Base-by-base conservation (phyloP, 768 basidiomycete genomes). In the Mycena filopes region DNA sequence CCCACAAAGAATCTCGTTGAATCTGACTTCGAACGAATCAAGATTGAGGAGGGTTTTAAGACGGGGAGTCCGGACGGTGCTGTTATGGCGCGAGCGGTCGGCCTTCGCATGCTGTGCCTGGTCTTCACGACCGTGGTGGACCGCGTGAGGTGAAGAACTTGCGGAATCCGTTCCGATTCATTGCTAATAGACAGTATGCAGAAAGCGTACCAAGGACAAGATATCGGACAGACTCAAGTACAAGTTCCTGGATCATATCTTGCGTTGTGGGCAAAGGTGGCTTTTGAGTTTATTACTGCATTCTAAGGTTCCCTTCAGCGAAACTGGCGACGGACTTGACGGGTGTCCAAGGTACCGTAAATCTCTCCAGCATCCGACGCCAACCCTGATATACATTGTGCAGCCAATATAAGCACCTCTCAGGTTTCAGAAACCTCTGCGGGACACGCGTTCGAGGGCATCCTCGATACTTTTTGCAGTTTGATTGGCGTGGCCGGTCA, bases 11-110 rank as follows among this genome's bases (percentile, higher is more conserved):
- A n/a, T n/a, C n/a, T n/a, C n/a, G n/a, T n/a, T n/a, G n/a, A n/a
- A n/a, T 11, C n/a, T 33, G 33, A 1, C 3, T 42, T 21, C 20
- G 5, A 23, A 15, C 15, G 36, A 23, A 33, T 15, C 20, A 29
- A 69, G 68, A 69, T 69, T 41, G 68, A 69, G 33, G 31, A 43
- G 9, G 68, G 68, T 11, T 58, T 65, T 49, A 65, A 55, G 25
- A 26, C 5, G 2, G 68, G 68, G 15, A 40, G 23, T n/a, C 63
- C 63, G 1, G 63, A 69, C 21, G 51, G 50, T 23, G 29, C 46
- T 23, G 55, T 28, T 31, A 40, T 69, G 45, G 58, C 55, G 12
- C 55, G 26, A 25, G 63, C 63, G 16, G 68, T 62, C 16, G 56
- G 28, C 20, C 48, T 65, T 21, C 49, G 58, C 31, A 47, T 65